Percentiles rank a stretch among this genome's conserved stretches.
Conservation (phyloP, 306 rosid species). For the Cicer pinnatifidum region DNA sequence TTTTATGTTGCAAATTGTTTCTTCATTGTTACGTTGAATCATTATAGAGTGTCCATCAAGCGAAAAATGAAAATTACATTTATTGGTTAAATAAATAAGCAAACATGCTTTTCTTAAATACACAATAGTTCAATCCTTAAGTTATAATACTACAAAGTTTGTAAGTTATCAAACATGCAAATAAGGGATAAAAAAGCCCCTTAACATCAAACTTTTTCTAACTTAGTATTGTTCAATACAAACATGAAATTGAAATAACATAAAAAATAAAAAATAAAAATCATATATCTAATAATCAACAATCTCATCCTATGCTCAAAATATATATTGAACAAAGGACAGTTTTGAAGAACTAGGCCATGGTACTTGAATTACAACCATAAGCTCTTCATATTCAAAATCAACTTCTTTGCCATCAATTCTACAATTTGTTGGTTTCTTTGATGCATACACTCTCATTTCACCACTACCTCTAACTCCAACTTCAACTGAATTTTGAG, state of each 20-base stretch:
- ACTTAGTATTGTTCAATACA: neutral
- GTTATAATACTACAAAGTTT: conserved; percentile 7
- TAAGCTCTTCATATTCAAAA: conserved; percentile 58
- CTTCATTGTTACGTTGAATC: too few species aligned
- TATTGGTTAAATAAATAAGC: neutral
- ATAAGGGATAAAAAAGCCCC: conserved; percentile 41
- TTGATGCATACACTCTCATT: conserved; percentile 73
- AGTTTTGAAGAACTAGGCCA: conserved; percentile 69
- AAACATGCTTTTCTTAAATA: neutral
- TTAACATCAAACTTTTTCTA: neutral
- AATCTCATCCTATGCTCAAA: conserved; percentile 37
- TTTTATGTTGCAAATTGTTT: too few species aligned
- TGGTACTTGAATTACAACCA: conserved; percentile 75
- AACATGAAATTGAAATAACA: neutral
- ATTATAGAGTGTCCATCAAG: too few species aligned
- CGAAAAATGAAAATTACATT: neutral
- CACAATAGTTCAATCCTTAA: neutral
- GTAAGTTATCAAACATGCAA: conserved; percentile 32
- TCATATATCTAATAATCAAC: neutral
- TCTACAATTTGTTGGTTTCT: conserved; percentile 62
- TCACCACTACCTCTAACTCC: conserved; percentile 81
- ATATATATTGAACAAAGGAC: conserved; percentile 63
- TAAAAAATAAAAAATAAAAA: neutral
- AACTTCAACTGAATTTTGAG: conserved; percentile 46
- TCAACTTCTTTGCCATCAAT: conserved; percentile 60